Evolutionary conservation across 2,329 filamentous ascomycete genomes (phyloP), one percentile per base, ranked within the genome.

Genomic region (Scedosporium dehoogii): DNA sequence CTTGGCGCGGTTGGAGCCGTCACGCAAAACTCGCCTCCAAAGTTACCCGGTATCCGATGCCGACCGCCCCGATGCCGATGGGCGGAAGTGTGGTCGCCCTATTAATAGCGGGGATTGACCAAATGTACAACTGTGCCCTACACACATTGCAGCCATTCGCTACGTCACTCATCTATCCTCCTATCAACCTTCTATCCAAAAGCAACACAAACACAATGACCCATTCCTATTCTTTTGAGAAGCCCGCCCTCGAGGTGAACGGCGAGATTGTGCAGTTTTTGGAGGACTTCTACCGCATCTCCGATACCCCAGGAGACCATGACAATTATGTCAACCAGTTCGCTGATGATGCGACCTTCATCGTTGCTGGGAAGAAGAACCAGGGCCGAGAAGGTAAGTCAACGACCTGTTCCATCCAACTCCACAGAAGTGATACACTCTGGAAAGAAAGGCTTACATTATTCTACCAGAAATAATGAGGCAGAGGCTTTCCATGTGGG

Each of bases 401-500:
- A 21, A 6, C 7, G n/a, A 14, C 10, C 6, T 21, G 14, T 16
- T 33, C 14, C 25, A 6, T 21, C 41, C 10, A 44, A 29, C 18
- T n/a, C n/a, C 9, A 9, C 53, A 16, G 10, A 21, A 42, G n/a
- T 16, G 10, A 14, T 44, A 27, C 41, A 14, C 21, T 33, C 3
- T 4, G 14, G 6, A 21, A 10, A 10, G 3, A 9, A 10, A 6
- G 48, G 14, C 38, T 18, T 5, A 44, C n/a, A 48, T 21, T 64
- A 63, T 66, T 21, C 63, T 66, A 4, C 18, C 6, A 73, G 72
- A 71, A 53, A 73, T 74, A 48, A 67, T 63, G 16, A 44, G 65
- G 0, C 59, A 66, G 25, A 68, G 73, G 12, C 61, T 69, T 18
- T 66, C 66, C 25, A 73, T 74, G 72, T 74, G 72, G 72, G 64